A percentile compares a stretch with the other conserved stretches of the same genome.
phyloP scores from a whole-genome alignment of 1,139 yeast species.

The Lodderomyces metapsilosis region DNA sequence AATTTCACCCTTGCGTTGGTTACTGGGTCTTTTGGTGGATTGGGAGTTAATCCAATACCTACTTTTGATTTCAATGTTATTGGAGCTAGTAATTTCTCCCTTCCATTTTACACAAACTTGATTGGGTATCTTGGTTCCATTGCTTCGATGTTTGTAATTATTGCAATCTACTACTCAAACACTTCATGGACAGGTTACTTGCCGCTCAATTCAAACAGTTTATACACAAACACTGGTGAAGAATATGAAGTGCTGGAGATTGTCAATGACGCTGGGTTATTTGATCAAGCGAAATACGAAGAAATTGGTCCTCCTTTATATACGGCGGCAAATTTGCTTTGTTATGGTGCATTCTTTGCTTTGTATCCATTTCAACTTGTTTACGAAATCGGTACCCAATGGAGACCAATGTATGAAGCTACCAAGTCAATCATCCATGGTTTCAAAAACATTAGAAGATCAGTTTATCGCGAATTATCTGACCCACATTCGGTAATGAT shows the following conservation, averaged over 20 bases:
- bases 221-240: constrained; percentile 47
- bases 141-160: constrained; percentile 39
- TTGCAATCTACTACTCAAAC: constrained; percentile 51
- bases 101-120: constrained; percentile 49
- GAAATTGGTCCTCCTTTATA: constrained; percentile 47
- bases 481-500: constrained; percentile 61
- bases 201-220: constrained; percentile 50
- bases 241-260: constrained; percentile 40
- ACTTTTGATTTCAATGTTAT: constrained; percentile 51
- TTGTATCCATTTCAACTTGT: constrained; percentile 56
- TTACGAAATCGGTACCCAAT: constrained; percentile 31
- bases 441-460: constrained; percentile 11
- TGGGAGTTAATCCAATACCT: constrained; percentile 58
- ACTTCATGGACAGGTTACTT: constrained; percentile 50
- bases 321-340: constrained; percentile 39
- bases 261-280: constrained; percentile 34
- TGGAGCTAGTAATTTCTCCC: constrained; percentile 26
- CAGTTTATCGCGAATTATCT: constrained; percentile 20
- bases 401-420: constrained; percentile 18
- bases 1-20: constrained; percentile 46
- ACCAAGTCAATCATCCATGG: constrained; percentile 9
- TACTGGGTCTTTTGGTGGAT: constrained; percentile 52
- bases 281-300: constrained; percentile 36
- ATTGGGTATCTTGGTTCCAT: constrained; percentile 43
- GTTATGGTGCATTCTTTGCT: constrained; percentile 58